Evolutionary conservation across 2,329 filamentous ascomycete species (phyloP).

Genomic region (Monosporascus sp.): DNA sequence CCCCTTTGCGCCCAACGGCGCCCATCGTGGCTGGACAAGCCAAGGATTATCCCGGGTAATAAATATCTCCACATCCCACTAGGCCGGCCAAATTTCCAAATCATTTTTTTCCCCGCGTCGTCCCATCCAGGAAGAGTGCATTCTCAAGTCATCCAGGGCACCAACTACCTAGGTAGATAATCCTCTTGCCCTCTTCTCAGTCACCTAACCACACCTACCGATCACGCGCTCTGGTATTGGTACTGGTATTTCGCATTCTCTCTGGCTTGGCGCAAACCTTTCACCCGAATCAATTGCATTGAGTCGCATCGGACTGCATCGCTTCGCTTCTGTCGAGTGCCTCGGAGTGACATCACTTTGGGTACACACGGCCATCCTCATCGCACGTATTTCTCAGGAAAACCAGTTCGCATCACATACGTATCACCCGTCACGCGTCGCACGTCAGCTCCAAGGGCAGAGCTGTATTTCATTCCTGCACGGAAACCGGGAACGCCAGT

Average conservation of each 20-base stretch:
- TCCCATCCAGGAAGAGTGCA: not conserved
- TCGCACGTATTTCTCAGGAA: no score
- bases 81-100: not conserved
- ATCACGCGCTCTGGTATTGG: no score
- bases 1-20: not conserved
- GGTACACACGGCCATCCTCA: not conserved
- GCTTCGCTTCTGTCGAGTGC: no score
- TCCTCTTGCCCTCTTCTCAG: no score
- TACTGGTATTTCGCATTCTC: no score
- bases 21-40: not conserved
- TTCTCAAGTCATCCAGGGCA: no score
- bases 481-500: constrained; percentile 9
- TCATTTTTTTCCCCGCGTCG: not conserved
- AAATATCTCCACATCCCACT: not conserved
- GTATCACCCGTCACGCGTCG: constrained; percentile 3
- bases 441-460: constrained; percentile 2
- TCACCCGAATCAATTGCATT: no score
- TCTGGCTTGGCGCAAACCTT: no score
- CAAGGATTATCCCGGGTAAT: not conserved
- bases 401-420: not conserved
- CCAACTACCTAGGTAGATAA: no score
- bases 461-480: constrained; percentile 10
- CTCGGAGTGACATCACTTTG: no score
- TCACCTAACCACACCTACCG: no score
- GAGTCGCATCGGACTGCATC: not conserved